Base-by-base conservation (phyloP, 108 stramenopile species). In the Epithemia pelagica region DNA sequence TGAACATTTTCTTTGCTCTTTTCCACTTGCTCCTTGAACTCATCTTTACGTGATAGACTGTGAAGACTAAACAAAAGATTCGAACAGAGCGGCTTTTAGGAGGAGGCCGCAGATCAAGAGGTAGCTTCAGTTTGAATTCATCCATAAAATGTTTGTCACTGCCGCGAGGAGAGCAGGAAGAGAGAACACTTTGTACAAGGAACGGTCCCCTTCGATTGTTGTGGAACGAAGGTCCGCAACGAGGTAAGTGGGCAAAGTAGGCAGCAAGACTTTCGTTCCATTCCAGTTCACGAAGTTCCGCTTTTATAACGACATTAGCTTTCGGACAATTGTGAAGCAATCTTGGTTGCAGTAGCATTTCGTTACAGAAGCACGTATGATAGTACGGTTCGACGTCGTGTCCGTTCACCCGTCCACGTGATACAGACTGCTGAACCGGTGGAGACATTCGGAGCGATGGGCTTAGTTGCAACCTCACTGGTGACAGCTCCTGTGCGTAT, bases 81-180 rank as follows among this genome's bases (percentile, higher is more conserved):
- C 69, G 32, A 8, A 27, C 23, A 7, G 62, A 52, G 30, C 66
- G 60, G 25, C 73, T 56, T 10, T 73, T 64, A 28, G 62, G 76
- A 2, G 68, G 76, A 52, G 75, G 68, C 22, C 19, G 27, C 10
- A 86, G 65, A 19, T 73, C 67, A 33, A 94, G 70, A 22, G 93
- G 93, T 2, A 94, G 71, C 70, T 90, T 89, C 5, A 91, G 53
- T 72, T 94, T 94, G 66, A 91, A 86, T 64, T 94, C 93, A 30
- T 90, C 89, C 30, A 94, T 62, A 64, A 94, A 94, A 24, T 77
- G 58, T 60, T 86, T 82, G 21, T 84, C 68, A 1, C 55, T 26
- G 23, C 77, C 66, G 62, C 78, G 70, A 23, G 85, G 61, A 61
- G 89, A 76, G 62, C 90, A 94, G 8, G 88, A 82, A 26, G 88